A percentile compares a stretch with the other conserved stretches of the same genome.
Conservation (phyloP, 768 basidiomycete species). For the Suillus cothurnatus region DNA sequence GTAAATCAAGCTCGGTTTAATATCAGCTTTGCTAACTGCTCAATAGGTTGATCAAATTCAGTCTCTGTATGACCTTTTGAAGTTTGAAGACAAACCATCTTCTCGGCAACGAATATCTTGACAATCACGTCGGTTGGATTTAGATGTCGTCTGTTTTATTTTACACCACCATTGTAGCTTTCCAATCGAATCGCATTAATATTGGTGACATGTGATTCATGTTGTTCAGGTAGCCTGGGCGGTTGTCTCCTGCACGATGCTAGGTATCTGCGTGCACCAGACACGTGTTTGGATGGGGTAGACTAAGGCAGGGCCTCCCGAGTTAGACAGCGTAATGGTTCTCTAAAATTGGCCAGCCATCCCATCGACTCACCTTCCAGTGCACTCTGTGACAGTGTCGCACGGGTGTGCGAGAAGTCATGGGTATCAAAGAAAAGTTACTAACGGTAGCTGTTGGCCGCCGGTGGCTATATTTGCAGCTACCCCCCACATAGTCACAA, state of each 20-base stretch:
- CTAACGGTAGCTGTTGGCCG: too few relatives aligned
- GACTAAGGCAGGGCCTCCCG: background rate
- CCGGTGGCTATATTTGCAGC: background rate
- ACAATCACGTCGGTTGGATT: background rate
- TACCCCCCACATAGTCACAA: background rate
- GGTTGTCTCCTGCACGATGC: background rate
- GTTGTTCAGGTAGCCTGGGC: background rate
- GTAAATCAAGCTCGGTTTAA: slow-evolving; percentile 15
- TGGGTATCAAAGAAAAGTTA: background rate
- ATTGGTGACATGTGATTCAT: background rate
- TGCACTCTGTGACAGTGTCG: background rate
- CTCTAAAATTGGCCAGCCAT: background rate
- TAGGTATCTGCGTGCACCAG: background rate
- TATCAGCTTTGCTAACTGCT: slow-evolving; percentile 14
- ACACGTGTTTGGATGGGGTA: background rate
- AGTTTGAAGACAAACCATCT: slow-evolving; percentile 67
- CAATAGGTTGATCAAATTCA: slow-evolving; percentile 90
- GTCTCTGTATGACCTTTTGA: slow-evolving; percentile 82
- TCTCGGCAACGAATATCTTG: slow-evolving; percentile 2
- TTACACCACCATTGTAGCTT: slow-evolving; percentile 1
- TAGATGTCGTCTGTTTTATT: background rate
- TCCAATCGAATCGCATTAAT: background rate
- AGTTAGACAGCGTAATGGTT: background rate
- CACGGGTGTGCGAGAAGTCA: background rate
- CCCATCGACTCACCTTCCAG: background rate